phyloP scores from a whole-genome alignment of 2,329 filamentous ascomycete genomes.

The Fusarium coicis region DNA sequence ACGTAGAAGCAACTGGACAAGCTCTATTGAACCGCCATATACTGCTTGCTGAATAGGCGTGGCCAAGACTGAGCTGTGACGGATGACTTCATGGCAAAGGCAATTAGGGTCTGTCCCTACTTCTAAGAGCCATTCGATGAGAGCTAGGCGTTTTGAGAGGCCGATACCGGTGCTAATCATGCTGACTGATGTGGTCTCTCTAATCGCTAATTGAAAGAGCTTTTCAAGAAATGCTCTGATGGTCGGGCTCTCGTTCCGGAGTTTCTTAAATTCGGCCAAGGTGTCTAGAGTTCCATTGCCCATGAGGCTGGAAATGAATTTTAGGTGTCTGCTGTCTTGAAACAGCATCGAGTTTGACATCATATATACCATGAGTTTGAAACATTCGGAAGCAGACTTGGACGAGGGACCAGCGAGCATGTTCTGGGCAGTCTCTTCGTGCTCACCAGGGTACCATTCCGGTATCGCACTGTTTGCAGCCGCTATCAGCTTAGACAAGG shows the following conservation, averaged over 20 bases:
- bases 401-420: no score
- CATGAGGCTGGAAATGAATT: neutral
- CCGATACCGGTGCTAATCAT: no score
- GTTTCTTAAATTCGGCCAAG: accelerated
- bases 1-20: neutral
- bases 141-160: no score
- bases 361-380: neutral
- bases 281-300: accelerated
- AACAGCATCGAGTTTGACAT: neutral
- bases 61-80: no score
- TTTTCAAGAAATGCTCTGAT: neutral
- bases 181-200: no score
- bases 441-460: neutral
- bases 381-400: no score
- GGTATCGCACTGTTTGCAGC: accelerated
- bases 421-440: no score
- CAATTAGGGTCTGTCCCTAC: neutral
- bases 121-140: neutral
- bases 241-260: neutral
- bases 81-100: no score
- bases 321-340: no score
- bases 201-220: neutral
- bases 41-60: neutral
- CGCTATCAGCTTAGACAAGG: neutral
- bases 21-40: accelerated